Conservation (phyloP, 176 grass and related monocot species). For the Zea luxurians region DNA sequence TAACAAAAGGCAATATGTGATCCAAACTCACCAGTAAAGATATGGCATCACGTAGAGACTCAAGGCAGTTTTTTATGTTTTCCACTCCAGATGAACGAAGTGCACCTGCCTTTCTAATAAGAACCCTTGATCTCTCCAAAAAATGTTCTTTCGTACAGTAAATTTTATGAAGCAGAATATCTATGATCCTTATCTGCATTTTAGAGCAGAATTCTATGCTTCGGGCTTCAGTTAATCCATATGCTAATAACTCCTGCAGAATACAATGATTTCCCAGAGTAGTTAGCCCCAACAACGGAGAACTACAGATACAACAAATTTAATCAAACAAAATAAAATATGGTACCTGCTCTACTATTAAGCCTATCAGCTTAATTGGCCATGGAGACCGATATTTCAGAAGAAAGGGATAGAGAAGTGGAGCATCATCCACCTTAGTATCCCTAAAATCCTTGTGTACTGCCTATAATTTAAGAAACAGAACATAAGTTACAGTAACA, state of each 20-base stretch:
- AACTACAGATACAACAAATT: conserved; percentile 11
- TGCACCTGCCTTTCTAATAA: conserved; percentile 62
- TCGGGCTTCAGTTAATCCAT: conserved; percentile 54
- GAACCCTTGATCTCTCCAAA: conserved; percentile 65
- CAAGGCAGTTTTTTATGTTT: conserved; percentile 53
- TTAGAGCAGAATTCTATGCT: conserved; percentile 47
- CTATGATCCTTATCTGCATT: conserved; percentile 64
- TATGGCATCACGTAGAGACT: conserved; percentile 75
- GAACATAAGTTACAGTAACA: conserved; percentile 29
- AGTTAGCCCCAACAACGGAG: conserved; percentile 17
- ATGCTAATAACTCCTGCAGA: conserved; percentile 66
- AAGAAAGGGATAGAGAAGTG: conserved; percentile 63
- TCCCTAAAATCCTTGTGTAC: conserved; percentile 52
- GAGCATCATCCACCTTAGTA: conserved; percentile 34
- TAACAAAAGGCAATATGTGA: conserved; percentile 1
- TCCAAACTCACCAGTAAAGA: conserved; percentile 73
- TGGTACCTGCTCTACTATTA: conserved; percentile 77
- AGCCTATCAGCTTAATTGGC: conserved; percentile 58
- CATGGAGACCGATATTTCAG: conserved; percentile 33
- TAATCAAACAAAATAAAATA: conserved; percentile 36
- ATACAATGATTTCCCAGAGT: conserved; percentile 1
- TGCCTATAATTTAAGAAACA: conserved; percentile 44
- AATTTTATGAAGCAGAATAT: conserved; percentile 72
- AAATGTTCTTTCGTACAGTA: conserved; percentile 62
- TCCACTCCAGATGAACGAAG: conserved; percentile 62